Base-by-base conservation (phyloP, 106 monocot species). In the Ottelia alismoides region DNA sequence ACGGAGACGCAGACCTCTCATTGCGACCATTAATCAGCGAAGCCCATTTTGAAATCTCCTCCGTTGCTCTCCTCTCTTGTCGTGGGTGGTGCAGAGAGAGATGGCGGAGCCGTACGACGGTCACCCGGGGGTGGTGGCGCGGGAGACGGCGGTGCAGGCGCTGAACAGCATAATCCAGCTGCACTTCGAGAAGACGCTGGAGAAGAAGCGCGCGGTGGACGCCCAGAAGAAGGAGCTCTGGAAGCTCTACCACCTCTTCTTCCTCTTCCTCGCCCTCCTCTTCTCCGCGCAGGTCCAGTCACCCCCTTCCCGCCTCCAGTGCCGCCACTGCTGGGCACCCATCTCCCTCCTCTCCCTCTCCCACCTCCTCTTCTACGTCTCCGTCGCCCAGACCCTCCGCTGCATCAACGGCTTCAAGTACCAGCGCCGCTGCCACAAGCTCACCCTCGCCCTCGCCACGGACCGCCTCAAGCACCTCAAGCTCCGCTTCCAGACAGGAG, bases 371-470 rank as follows among this genome's bases (percentile, higher is more conserved):
- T 82, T 82, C 82, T 98, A 98, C 74, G 82, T 71, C 61, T 71
- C 98, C 59, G 82, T 85, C 18, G 90, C 98, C 28, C 98, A 98
- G 79, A 85, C 79, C 28, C 89, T 98, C 31, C 69, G 85, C 24
- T 83, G 90, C 75, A 65, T 90, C 74, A 82, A 98, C 77, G 98
- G 85, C 40, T 72, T 93, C 68, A 78, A 78, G 75, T 96, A 98
- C 79, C 98, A 98, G 75, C 53, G 98, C 23, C 65, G 90, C 19
- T 98, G 98, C 73, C 98, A 98, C 74, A 98, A 98, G 82, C 82
- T 90, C 30, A 98, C 96, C 27, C 82, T 96, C 12, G 74, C 81
- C 19, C 66, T 96, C 17, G 96, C 96, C 26, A 85, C 96, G 19
- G 96, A 96, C 25, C 64, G 82, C 27, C 71, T 96, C 27, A 82